Evolutionary conservation across 179 eudicot genomes (phyloP), one percentile per base, ranked within the genome.

Genomic region (Amaranthus tricolor): DNA sequence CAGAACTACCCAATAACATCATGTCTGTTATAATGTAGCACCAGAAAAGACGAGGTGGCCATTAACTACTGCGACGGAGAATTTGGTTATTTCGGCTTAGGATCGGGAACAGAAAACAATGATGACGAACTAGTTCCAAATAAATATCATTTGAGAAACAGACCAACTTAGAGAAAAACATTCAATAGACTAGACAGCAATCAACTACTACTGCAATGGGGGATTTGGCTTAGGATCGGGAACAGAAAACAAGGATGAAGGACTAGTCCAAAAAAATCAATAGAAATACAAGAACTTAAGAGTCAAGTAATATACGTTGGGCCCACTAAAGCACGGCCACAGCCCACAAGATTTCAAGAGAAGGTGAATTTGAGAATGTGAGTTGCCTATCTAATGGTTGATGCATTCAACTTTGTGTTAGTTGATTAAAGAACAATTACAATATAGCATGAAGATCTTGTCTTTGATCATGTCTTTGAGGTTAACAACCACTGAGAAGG

Each of bases 21-120:
- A 57, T 6, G 31, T 10, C 67, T 47, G 59, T 65, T 52, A 19
- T 3, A 6, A 24, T 14, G 16, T 53, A 56, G 47, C 54, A 47
- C 16, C 16, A 50, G 43, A 60, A 49, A 56, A 62, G 56, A 49
- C 24, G 56, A 68, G 64, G 73, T 14, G 73, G 63, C 64, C 60
- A 62, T 62, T 24, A 61, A 47, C 60, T 71, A 15, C 15, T 62
- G 44, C 53, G 15, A 17, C 19, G 31, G 53, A 74, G 70, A 44
- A 63, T 24, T n/a, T n/a, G n/a, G n/a, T n/a, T n/a, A n/a, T 31
- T 74, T 44, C 48, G 48, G 44, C 17, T 51, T 53, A 52, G n/a
- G 62, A 40, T 43, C 16, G 64, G 15, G 17, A 57, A 68, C 40
- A 52, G 43, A 59, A 48, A 50, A 48, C 3, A 60, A 68, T 13